phyloP scores from a whole-genome alignment of 148 eudicot genomes.

The Chenopodium album region DNA sequence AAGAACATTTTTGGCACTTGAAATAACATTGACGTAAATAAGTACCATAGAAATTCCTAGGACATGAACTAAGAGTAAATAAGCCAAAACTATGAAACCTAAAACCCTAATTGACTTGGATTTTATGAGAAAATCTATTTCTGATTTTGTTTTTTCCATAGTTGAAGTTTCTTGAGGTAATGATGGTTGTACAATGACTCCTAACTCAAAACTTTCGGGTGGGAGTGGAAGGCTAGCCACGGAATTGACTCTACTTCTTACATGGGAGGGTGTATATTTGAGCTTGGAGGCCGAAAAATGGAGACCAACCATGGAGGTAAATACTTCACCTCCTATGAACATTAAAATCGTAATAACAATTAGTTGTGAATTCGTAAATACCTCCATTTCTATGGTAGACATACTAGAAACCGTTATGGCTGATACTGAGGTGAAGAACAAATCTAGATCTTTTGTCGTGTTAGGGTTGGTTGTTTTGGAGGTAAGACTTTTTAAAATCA shows the following conservation, averaged over 20 bases:
- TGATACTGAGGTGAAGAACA: conserved; percentile 62
- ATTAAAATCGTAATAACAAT: conserved; percentile 49
- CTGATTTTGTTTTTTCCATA: conserved; percentile 22
- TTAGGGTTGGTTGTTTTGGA: conserved; percentile 25
- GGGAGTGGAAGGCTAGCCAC: conserved; percentile 20
- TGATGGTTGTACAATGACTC: neutral
- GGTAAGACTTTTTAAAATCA: conserved; percentile 22
- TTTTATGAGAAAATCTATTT: conserved; percentile 31
- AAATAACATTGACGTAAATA: conserved; percentile 26
- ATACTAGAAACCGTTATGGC: conserved; percentile 62
- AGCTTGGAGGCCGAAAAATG: conserved; percentile 29
- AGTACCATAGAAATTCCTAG: conserved; percentile 34
- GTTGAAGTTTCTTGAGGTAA: neutral
- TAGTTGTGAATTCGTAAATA: conserved; percentile 60
- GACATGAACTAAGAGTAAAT: conserved; percentile 36
- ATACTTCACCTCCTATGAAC: conserved; percentile 70
- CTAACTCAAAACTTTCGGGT: conserved; percentile 16
- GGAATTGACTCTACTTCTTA: conserved; percentile 21
- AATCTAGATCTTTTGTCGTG: conserved; percentile 30
- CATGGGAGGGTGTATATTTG: conserved; percentile 3
- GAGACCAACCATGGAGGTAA: conserved; percentile 56
- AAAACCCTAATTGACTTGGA: conserved; percentile 40
- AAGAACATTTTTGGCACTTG: conserved; percentile 49
- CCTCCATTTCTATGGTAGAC: conserved; percentile 74
- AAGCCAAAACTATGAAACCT: conserved; percentile 34